Evolutionary conservation across 2,329 filamentous ascomycete species (phyloP).

Genomic region (Zymoseptoria passerinii): DNA sequence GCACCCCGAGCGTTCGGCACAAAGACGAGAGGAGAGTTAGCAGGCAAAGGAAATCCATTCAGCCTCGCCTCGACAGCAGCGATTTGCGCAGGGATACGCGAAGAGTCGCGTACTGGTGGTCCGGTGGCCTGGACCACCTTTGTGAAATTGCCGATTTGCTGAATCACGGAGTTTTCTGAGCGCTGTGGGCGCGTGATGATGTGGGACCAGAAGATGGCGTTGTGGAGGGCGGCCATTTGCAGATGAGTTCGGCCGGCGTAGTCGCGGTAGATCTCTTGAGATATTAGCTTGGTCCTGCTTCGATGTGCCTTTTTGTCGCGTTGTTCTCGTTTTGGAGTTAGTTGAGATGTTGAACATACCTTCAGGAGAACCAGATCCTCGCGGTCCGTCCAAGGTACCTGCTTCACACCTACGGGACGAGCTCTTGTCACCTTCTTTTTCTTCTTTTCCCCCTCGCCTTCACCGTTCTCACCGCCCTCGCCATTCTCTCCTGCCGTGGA

Average conservation of each 20-base stretch:
- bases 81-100: background rate
- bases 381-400: background rate
- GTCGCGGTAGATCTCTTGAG: background rate
- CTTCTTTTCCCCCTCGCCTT: background rate
- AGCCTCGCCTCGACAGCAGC: background rate
- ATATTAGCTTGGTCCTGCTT: background rate
- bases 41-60: background rate
- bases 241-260: background rate
- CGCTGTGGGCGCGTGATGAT: background rate
- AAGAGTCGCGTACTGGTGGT: background rate
- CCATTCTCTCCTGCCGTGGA: background rate
- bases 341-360: background rate
- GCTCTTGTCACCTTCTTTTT: background rate
- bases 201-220: background rate
- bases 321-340: background rate
- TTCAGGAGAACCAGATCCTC: background rate
- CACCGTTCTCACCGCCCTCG: background rate
- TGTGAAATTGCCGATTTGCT: background rate
- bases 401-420: background rate
- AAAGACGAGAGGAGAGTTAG: background rate
- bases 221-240: background rate
- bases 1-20: background rate
- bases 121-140: background rate
- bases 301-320: background rate
- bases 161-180: background rate